phyloP scores from a whole-genome alignment of 2,329 filamentous ascomycete genomes.

The Nannizzia gypsea region DNA sequence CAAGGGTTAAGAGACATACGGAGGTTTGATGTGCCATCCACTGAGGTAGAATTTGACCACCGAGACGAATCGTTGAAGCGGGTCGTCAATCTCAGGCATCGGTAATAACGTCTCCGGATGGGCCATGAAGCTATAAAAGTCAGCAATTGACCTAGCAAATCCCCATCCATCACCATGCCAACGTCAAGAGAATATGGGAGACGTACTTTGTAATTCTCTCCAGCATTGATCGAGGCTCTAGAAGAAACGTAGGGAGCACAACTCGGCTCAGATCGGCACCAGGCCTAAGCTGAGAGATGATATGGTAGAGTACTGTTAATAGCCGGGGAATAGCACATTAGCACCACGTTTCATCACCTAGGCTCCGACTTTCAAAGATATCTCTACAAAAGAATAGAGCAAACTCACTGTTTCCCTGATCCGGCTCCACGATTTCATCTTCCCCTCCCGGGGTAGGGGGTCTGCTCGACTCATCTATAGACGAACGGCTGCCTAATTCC shows the following conservation, averaged over 20 bases:
- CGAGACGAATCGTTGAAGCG: constrained; percentile 76
- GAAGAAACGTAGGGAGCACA: constrained; percentile 90
- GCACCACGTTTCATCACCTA: neutral
- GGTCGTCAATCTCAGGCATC: constrained; percentile 79
- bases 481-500: constrained; percentile 40
- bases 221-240: constrained; percentile 94
- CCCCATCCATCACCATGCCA: neutral
- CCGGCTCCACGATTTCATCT: constrained; percentile 75
- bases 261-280: constrained; percentile 92
- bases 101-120: constrained; percentile 90
- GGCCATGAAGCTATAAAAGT: constrained; percentile 78
- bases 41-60: constrained; percentile 98
- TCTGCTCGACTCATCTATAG: constrained; percentile 42
- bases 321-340: neutral
- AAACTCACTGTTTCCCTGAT: constrained; percentile 79
- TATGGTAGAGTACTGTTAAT: constrained; percentile 71
- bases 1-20: constrained; percentile 48
- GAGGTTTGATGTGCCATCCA: constrained; percentile 97
- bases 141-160: neutral
- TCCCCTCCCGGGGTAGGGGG: constrained; percentile 39
- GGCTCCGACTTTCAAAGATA: neutral
- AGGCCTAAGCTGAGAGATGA: constrained; percentile 91
- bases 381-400: neutral
- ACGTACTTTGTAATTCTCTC: constrained; percentile 95
- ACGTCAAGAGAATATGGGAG: neutral